These are phyloP conservation scores for Paecilomyces dactylethromorphus DNA, from an alignment of 2,329 filamentous ascomycete species.

Conservation along the genomic window DNA sequence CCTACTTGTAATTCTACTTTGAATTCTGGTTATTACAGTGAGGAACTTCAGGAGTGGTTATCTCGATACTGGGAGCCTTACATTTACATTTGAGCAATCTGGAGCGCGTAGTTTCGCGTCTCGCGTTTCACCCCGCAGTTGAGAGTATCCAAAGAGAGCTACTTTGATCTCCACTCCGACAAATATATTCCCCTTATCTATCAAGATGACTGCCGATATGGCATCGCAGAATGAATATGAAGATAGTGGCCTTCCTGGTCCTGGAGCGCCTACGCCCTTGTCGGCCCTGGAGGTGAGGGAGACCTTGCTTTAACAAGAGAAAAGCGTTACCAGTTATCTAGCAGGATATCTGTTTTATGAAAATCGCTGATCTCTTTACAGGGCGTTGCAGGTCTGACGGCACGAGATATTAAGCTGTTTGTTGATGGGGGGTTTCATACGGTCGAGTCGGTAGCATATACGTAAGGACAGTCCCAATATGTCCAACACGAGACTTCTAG, in stretches of 20 bases:
- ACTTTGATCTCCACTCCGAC: not conserved
- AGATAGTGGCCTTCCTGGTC: conserved; percentile 67
- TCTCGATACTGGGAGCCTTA: not conserved
- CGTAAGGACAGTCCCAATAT: conserved; percentile 41
- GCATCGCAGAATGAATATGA: conserved; percentile 68
- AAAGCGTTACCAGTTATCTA: not conserved
- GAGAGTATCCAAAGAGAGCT: not conserved
- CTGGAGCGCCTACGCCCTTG: conserved; percentile 89
- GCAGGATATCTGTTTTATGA: not conserved
- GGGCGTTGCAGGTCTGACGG: conserved; percentile 86
- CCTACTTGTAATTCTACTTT: not conserved
- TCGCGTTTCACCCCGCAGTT: not conserved
- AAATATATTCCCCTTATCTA: not conserved
- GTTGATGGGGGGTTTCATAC: conserved; percentile 91
- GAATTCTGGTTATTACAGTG: not conserved
- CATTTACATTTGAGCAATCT: conserved; percentile 1
- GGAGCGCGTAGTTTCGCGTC: conserved; percentile 10
- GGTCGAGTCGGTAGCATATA: conserved; percentile 93
- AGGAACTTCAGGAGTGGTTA: not conserved
- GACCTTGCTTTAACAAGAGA: not conserved
- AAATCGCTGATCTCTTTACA: conserved; percentile 33
- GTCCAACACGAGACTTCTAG: not conserved
- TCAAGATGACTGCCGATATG: conserved; percentile 43
- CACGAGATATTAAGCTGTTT: conserved; percentile 88
- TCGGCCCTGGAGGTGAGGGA: conserved; percentile 70